A percentile compares a stretch with the other conserved stretches of the same genome.
phyloP scores from a whole-genome alignment of 73 alveolate genomes.

The Durusdinium trenchii region DNA sequence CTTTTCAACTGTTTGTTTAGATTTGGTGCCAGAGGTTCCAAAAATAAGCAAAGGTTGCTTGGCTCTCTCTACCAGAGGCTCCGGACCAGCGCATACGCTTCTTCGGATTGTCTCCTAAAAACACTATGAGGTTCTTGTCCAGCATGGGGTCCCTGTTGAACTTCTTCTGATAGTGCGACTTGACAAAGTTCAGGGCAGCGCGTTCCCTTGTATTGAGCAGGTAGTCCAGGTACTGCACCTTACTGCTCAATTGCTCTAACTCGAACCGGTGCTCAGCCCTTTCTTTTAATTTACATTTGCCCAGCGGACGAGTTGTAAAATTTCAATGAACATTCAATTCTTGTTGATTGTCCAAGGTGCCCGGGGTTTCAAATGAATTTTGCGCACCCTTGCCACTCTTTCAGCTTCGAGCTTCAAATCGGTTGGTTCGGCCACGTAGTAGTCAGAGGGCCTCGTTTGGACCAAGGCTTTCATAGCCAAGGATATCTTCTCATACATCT shows the following conservation, averaged over 20 bases:
- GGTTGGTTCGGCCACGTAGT: not conserved
- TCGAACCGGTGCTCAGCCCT: too few relatives aligned
- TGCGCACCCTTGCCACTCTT: not conserved
- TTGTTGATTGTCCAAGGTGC: too few relatives aligned
- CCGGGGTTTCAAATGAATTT: not conserved
- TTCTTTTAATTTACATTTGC: too few relatives aligned
- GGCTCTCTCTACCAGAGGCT: too few relatives aligned
- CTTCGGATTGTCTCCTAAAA: not conserved
- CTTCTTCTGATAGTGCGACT: not conserved
- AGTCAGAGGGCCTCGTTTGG: not conserved
- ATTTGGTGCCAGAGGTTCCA: too few relatives aligned
- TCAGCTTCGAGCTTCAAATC: not conserved
- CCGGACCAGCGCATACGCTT: not conserved
- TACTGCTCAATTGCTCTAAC: not conserved
- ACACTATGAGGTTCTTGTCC: not conserved
- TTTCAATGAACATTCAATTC: too few relatives aligned
- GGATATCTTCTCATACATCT: not conserved
- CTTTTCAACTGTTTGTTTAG: too few relatives aligned
- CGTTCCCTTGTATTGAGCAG: constrained; percentile 5
- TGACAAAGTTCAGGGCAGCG: not conserved
- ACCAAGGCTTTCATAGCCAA: not conserved
- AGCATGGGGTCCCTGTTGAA: not conserved
- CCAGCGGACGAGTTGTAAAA: too few relatives aligned
- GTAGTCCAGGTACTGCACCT: not conserved
- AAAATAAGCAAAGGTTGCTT: too few relatives aligned